phyloP scores from a whole-genome alignment of 2,329 filamentous ascomycete genomes.

The Cercospora sojina region DNA sequence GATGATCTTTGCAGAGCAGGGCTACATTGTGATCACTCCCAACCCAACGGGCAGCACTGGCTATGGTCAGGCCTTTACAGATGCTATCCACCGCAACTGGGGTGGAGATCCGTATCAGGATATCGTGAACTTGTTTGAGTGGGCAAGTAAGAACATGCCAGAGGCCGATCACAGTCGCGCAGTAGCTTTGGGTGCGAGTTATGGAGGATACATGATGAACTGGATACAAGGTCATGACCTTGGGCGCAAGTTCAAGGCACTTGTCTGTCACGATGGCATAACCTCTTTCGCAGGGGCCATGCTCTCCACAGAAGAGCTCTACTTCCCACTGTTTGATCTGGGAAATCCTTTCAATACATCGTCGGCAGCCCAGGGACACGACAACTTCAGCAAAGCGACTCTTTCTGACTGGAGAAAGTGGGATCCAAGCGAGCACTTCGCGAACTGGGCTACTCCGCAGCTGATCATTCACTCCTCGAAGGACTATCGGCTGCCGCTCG shows the following conservation, averaged over 20 bases:
- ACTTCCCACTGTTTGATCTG: slow-evolving; percentile 56
- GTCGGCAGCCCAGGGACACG: slow-evolving; percentile 14
- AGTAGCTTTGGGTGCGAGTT: slow-evolving; percentile 72
- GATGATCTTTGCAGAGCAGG: slow-evolving; percentile 37
- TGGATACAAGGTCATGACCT: slow-evolving; percentile 84
- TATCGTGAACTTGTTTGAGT: slow-evolving; percentile 73
- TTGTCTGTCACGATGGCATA: slow-evolving; percentile 62
- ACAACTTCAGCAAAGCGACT: slow-evolving; percentile 23
- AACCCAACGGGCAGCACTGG: slow-evolving; percentile 36
- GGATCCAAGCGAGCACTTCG: slow-evolving; percentile 57
- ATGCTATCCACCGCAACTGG: slow-evolving; percentile 75
- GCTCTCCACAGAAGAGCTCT: slow-evolving; percentile 51
- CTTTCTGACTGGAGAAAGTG: slow-evolving; percentile 40
- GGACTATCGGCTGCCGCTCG: slow-evolving; percentile 83
- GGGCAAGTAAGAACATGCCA: slow-evolving; percentile 63
- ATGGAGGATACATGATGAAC: slow-evolving; percentile 48
- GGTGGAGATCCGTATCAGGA: slow-evolving; percentile 82
- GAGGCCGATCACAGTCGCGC: slow-evolving; percentile 69
- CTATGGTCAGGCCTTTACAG: slow-evolving; percentile 36
- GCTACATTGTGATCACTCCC: slow-evolving; percentile 34
- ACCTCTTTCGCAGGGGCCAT: slow-evolving; percentile 32
- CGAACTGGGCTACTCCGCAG: slow-evolving; percentile 81
- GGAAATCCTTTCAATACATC: slow-evolving; percentile 28
- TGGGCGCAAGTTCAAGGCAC: slow-evolving; percentile 80
- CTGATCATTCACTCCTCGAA: slow-evolving; percentile 87